Conservation (phyloP, 441 rosid species). For the Jatropha podagrica region DNA sequence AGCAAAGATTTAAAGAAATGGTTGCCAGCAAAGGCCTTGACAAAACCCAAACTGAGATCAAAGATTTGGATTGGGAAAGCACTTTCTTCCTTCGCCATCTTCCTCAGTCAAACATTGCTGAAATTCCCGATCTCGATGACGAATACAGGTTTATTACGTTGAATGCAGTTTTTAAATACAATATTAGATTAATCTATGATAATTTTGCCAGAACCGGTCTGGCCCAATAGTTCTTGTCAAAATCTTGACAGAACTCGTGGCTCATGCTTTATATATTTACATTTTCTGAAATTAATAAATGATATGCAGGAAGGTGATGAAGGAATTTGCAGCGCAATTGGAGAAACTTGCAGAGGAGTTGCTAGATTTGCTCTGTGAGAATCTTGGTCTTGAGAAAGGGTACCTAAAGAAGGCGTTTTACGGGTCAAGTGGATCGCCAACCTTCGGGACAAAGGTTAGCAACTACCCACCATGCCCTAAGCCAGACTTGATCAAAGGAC, state of each 20-base stretch:
- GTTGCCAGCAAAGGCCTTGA: constrained; percentile 65
- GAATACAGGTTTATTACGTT: constrained; percentile 37
- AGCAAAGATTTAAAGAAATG: constrained; percentile 72
- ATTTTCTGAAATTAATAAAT: too few species aligned
- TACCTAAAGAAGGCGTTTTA: constrained; percentile 64
- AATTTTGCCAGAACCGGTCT: too few species aligned
- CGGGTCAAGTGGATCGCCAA: constrained; percentile 63
- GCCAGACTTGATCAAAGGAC: constrained; percentile 86
- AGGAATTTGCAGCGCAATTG: constrained; percentile 60
- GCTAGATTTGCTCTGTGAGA: constrained; percentile 77
- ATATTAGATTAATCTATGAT: too few species aligned
- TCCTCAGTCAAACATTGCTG: constrained; percentile 60
- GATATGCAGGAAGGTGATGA: constrained; percentile 46
- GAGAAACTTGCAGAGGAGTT: constrained; percentile 85
- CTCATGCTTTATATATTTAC: too few species aligned
- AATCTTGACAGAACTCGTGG: too few species aligned
- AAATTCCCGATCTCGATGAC: constrained; percentile 70
- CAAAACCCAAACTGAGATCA: constrained; percentile 55
- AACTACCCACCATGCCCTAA: constrained; percentile 94
- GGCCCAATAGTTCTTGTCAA: too few species aligned
- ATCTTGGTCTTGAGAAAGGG: constrained; percentile 82
- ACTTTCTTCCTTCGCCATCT: constrained; percentile 77
- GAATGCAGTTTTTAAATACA: too few species aligned
- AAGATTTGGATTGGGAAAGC: constrained; percentile 90
- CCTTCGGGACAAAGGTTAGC: constrained; percentile 87